Conservation (phyloP, 768 basidiomycete species). For the Gelatoporia subvermispora region DNA sequence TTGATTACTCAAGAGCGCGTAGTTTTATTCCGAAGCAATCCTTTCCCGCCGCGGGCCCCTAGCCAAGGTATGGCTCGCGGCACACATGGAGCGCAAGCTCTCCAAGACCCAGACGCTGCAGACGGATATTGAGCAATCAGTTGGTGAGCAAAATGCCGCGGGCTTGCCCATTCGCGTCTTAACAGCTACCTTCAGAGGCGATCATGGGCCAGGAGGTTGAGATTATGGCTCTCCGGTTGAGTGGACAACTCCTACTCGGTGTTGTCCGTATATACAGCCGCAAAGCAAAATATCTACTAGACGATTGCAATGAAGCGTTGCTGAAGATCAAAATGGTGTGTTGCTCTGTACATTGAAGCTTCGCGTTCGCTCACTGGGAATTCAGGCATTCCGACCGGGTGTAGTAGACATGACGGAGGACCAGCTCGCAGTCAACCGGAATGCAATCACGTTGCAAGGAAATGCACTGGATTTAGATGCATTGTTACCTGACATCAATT, state of each 20-base stretch:
- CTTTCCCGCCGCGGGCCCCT: constrained; percentile 90
- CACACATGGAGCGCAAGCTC: constrained; percentile 97
- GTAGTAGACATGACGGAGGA: constrained; percentile 96
- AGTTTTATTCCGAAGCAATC: constrained; percentile 95
- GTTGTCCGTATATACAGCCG: constrained; percentile 97
- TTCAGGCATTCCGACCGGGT: constrained; percentile 89
- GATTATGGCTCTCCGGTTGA: constrained; percentile 92
- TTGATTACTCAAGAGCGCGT: neutral
- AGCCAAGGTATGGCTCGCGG: constrained; percentile 97
- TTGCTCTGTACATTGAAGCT: neutral
- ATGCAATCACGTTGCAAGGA: constrained; percentile 82
- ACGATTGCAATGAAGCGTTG: constrained; percentile 96
- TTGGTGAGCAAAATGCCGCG: constrained; percentile 50
- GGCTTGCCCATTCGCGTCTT: neutral
- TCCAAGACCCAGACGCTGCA: constrained; percentile 93
- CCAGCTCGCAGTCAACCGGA: constrained; percentile 80
- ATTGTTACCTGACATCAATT: constrained; percentile 74
- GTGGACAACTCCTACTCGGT: constrained; percentile 92
- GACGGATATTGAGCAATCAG: constrained; percentile 92
- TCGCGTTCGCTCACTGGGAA: neutral
- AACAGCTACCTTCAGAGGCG: constrained; percentile 47
- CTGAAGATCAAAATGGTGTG: constrained; percentile 91
- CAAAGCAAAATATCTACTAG: constrained; percentile 95
- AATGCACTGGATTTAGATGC: constrained; percentile 78
- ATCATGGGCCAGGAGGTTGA: constrained; percentile 94